These are phyloP conservation scores for Peronosclerospora sorghi DNA, from an alignment of 352 stramenopile species.

Conservation along the genomic window DNA sequence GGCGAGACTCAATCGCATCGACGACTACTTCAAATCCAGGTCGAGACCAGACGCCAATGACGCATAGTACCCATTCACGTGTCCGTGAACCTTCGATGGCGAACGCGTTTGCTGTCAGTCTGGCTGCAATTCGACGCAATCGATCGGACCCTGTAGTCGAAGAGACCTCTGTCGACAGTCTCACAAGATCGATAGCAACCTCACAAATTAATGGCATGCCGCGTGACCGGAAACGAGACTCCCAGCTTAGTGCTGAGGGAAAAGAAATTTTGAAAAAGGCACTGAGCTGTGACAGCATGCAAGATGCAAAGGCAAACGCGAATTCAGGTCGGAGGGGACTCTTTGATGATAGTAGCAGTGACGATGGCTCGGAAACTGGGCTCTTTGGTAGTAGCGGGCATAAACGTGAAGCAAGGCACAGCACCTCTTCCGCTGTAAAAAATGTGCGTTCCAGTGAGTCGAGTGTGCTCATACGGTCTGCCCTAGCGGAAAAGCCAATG, in stretches of 20 bases:
- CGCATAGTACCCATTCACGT: conserved; percentile 7
- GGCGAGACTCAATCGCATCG: conserved; percentile 50
- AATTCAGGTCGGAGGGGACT: conserved; percentile 43
- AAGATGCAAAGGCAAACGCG: conserved; percentile 8
- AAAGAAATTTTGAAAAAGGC: conserved; percentile 68
- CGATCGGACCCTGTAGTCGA: conserved; percentile 54
- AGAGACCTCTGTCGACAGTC: conserved; percentile 9
- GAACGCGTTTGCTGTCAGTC: conserved; percentile 62
- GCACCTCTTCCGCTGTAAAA: conserved; percentile 2
- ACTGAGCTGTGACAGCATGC: conserved; percentile 22
- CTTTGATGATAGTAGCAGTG: conserved; percentile 73
- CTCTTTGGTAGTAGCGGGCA: conserved; percentile 28
- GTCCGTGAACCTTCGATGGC: conserved; percentile 26
- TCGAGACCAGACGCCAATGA: conserved; percentile 16
- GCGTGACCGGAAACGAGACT: conserved; percentile 52
- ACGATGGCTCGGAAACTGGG: conserved; percentile 35
- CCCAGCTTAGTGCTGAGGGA: conserved; percentile 61
- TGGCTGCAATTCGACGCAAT: conserved; percentile 64
- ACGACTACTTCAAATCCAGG: conserved; percentile 9
- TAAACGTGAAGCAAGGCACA: conserved; percentile 16
- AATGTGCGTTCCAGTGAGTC: conserved; percentile 15
- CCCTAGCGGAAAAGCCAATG: conserved; percentile 5
- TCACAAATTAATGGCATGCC: conserved; percentile 8
- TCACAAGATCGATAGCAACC: conserved; percentile 10
- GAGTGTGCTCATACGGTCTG: conserved; percentile 7